Percentiles rank a stretch among this genome's conserved stretches.
Conservation (phyloP, 1,284 basidiomycete genomes). For the Microbotryomycetes sp. region DNA sequence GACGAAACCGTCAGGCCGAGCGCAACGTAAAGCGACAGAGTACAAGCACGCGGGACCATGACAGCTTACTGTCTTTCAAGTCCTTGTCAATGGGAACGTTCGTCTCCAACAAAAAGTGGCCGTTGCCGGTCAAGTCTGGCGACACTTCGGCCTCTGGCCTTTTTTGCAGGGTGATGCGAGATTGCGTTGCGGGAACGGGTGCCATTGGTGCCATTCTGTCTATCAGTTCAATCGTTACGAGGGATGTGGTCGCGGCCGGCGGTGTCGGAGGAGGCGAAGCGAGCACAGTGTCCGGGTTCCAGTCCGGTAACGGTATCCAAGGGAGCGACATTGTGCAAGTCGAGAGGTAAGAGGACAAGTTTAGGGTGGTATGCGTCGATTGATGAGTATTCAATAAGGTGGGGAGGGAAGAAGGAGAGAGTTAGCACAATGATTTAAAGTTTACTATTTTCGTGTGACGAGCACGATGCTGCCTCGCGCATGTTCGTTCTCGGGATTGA, state of each 20-base stretch:
- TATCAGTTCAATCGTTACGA: not conserved
- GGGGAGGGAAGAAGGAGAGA: no score
- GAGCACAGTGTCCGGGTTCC: not conserved
- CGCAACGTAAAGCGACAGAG: no score
- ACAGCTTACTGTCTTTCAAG: slow-evolving; percentile 29
- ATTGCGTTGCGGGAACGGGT: slow-evolving; percentile 10
- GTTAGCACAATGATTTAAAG: no score
- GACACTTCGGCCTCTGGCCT: slow-evolving; percentile 37
- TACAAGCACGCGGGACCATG: no score
- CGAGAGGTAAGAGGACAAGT: no score
- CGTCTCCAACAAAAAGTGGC: slow-evolving; percentile 34
- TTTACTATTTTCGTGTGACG: no score
- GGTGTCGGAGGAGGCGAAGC: not conserved
- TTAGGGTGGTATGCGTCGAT: no score
- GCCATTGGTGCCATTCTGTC: slow-evolving; percentile 12
- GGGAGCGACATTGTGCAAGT: not conserved
- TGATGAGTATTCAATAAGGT: no score
- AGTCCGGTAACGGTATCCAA: not conserved
- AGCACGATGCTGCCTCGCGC: no score
- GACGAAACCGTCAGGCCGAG: no score
- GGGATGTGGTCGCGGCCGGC: not conserved
- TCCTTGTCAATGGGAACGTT: slow-evolving; percentile 19
- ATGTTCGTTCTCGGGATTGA: no score
- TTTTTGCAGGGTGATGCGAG: slow-evolving; percentile 36
- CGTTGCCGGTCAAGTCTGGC: slow-evolving; percentile 29